Base-by-base conservation (phyloP, 306 rosid species). In the Corylus avellana region DNA sequence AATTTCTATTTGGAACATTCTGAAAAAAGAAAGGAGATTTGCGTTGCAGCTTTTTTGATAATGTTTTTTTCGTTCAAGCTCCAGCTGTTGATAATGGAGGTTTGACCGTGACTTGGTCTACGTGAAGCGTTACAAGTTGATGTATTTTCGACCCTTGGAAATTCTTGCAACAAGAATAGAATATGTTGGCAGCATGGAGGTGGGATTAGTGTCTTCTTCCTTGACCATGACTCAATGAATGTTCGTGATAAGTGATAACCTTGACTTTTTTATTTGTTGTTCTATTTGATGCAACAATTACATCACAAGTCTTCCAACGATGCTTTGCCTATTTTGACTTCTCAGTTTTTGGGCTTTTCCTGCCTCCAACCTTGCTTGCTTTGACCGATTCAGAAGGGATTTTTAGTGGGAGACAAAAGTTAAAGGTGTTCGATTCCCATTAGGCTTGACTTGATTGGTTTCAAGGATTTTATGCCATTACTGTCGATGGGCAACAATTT, bases 101-200 rank as follows among this genome's bases (percentile, higher is more conserved):
- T 78, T 81, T 80, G 87, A 86, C 89, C 46, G 69, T 79, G 88
- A 85, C 86, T 79, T 70, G 51, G 73, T 75, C 69, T 55, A 8
- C 16, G 12, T 68, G 32, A 50, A 62, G 5, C 48, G 35, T n/a
- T 5, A 22, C 69, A 16, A 16, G 22, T 50, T 72, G 42, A 22
- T 74, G 50, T 1, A 18, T 57, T 35, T 55, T 17, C 63, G 20
- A 67, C 32, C 61, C 39, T 67, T 56, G 47, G n/a, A 76, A 73
- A 56, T 35, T 64, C 42, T 32, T 53, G 84, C 79, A 73, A 75
- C 76, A 39, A 78, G 14, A 78, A 68, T 68, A 66, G 70, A 80
- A 66, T 67, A 76, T 69, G 27, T 22, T 51, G 13, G 42, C 75
- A 51, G 0, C 2, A 10, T 25, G 49, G 10, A 9, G 22, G 48